These are phyloP conservation scores for Thymus mandschuricus DNA, from an alignment of 257 asterid genomes.

Conservation along the genomic window DNA sequence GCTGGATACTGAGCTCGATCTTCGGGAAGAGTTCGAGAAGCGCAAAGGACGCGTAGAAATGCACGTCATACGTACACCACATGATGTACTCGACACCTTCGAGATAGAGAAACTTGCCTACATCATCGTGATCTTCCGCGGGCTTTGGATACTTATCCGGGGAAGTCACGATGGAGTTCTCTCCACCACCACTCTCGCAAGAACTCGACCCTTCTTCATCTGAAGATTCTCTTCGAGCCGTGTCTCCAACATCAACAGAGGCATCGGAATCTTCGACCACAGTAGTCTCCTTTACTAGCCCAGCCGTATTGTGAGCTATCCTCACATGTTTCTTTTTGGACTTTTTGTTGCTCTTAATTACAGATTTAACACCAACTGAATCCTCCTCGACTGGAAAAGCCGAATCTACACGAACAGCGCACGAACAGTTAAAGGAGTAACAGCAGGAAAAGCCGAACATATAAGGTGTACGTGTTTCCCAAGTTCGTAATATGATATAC, in stretches of 20 bases:
- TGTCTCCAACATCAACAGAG: constrained; percentile 22
- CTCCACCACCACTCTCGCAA: constrained; percentile 35
- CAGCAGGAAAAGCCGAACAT: background rate
- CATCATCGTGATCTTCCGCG: constrained; percentile 60
- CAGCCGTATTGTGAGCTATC: constrained; percentile 37
- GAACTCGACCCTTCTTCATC: constrained; percentile 40
- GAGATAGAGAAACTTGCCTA: constrained; percentile 85
- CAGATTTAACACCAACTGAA: constrained; percentile 38
- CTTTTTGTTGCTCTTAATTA: constrained; percentile 36
- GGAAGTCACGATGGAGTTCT: constrained; percentile 39
- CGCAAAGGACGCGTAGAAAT: constrained; percentile 97
- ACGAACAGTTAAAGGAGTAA: background rate
- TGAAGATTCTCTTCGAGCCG: constrained; percentile 25
- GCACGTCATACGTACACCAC: constrained; percentile 99
- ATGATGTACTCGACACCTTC: constrained; percentile 97
- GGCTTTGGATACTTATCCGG: constrained; percentile 37
- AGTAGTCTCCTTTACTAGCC: constrained; percentile 32
- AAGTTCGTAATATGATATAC: too few species aligned
- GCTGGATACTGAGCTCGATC: constrained; percentile 94
- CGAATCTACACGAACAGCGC: constrained; percentile 55
- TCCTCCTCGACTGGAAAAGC: constrained; percentile 61
- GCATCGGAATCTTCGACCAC: constrained; percentile 35
- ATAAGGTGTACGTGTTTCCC: too few species aligned
- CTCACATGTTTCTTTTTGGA: constrained; percentile 44
- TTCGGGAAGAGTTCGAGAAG: constrained; percentile 93